phyloP scores from a whole-genome alignment of 176 grass and related monocot genomes.

The Avena insularis region DNA sequence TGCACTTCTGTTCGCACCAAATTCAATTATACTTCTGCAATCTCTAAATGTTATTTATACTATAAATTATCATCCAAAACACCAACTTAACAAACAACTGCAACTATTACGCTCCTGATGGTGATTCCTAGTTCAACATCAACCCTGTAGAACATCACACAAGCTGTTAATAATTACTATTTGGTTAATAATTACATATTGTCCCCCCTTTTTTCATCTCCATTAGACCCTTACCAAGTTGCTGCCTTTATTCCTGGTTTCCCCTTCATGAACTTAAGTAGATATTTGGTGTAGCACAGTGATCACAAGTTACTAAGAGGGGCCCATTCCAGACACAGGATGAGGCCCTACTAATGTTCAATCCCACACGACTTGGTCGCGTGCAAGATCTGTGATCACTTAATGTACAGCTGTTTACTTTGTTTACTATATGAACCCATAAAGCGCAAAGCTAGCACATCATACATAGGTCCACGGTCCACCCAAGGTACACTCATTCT shows the following conservation, averaged over 20 bases:
- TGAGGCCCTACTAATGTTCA: constrained; percentile 14
- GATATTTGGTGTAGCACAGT: background rate
- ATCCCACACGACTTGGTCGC: constrained; percentile 6
- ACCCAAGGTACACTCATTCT: constrained; percentile 11
- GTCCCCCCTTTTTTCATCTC: background rate
- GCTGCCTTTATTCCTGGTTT: background rate
- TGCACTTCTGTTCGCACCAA: background rate
- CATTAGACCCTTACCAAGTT: background rate
- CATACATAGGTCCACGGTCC: constrained; percentile 28
- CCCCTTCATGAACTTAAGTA: background rate
- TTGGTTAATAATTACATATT: background rate
- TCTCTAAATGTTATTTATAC: background rate
- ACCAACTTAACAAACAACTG: background rate
- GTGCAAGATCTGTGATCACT: constrained; percentile 24
- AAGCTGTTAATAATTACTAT: background rate
- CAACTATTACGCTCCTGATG: background rate
- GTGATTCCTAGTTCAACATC: background rate
- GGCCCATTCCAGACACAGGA: background rate
- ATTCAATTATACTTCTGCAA: background rate
- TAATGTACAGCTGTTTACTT: background rate
- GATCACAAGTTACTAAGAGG: background rate
- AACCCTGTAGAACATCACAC: background rate
- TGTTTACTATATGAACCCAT: constrained; percentile 12
- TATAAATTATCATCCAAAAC: background rate
- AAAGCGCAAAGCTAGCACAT: constrained; percentile 21